Evolutionary conservation across 306 rosid genomes (phyloP), one percentile per base, ranked within the genome.

Genomic region (Castanospermum australe): DNA sequence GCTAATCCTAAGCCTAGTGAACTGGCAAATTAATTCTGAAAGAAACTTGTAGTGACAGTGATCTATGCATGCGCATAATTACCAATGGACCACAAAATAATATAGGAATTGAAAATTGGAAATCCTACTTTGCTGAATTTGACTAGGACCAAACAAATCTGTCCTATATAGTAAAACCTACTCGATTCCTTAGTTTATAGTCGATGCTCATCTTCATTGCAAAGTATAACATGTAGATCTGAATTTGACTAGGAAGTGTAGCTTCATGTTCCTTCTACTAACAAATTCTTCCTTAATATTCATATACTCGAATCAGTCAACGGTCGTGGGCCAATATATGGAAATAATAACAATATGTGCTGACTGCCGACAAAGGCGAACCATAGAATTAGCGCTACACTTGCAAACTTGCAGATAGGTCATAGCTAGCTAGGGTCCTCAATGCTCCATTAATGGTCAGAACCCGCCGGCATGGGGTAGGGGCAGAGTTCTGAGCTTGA

Each of bases 111-210:
- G 56, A 50, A 73, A 67, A 68, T 15, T 64, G n/a, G n/a, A n/a
- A n/a, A n/a, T n/a, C n/a, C 0, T n/a, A 22, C n/a, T 0, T 59
- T 73, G 61, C 74, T 12, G 67, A 57, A 82, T 50, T 42, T 38
- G 76, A 56, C 57, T 73, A 42, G 86, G 79, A 81, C 59, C 81
- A 80, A 83, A 78, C 56, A 75, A 81, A 15, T 71, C 57, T 73
- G 77, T 71, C 76, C 80, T 65, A 21, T 32, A 28, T 62, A 47
- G 15, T 79, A 45, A 18, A 67, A 21, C 60, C 45, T 36, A 66
- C 55, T 44, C 35, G 64, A 48, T 68, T 59, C 11, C n/a, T 83
- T 33, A 32, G n/a, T n/a, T n/a, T 80, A 6, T 47, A 56, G 83
- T n/a, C n/a, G 73, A 81, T 56, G 20, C 15, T 72, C 8, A 4